phyloP scores from a whole-genome alignment of 805 yeast genomes.

The Wickerhamomyces xylosicus region DNA sequence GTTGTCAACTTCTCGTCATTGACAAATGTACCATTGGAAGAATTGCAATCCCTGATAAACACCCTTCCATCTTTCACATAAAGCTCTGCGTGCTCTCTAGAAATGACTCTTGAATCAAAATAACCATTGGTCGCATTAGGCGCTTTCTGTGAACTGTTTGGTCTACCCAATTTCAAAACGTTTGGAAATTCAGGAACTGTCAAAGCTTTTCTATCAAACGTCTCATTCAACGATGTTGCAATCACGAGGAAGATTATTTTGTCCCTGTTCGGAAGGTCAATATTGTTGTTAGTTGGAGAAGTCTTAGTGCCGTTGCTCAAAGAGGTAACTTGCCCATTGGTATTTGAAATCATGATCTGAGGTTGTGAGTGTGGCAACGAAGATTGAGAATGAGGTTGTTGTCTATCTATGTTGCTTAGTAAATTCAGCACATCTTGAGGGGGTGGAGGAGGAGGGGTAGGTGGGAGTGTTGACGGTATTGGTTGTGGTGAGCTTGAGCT shows the following conservation, averaged over 20 bases:
- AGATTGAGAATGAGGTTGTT: neutral
- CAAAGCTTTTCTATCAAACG: conserved; percentile 72
- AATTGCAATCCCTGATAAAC: conserved; percentile 75
- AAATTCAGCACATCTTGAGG: too few species aligned
- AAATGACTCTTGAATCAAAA: conserved; percentile 87
- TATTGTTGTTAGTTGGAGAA: neutral
- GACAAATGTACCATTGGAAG: conserved; percentile 91
- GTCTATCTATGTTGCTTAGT: neutral
- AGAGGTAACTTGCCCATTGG: neutral
- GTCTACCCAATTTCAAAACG: conserved; percentile 81
- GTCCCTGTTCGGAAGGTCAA: conserved; percentile 9
- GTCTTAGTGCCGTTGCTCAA: neutral
- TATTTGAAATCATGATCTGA: neutral
- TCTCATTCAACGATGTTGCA: conserved; percentile 65
- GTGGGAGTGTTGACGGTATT: neutral
- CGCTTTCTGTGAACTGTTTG: conserved; percentile 47
- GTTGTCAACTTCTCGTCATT: conserved; percentile 56
- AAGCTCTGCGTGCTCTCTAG: conserved; percentile 89
- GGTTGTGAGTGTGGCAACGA: neutral
- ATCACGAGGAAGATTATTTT: conserved; percentile 50
- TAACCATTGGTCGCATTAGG: conserved; percentile 74
- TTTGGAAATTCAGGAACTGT: conserved; percentile 78
- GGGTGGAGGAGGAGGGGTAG: too few species aligned
- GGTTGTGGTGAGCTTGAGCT: neutral
- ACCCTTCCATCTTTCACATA: conserved; percentile 68